Percentiles rank a stretch among this genome's conserved stretches.
These are phyloP conservation scores for Botrytis squamosa DNA, from an alignment of 2,329 filamentous ascomycete genomes.

Conservation along the genomic window DNA sequence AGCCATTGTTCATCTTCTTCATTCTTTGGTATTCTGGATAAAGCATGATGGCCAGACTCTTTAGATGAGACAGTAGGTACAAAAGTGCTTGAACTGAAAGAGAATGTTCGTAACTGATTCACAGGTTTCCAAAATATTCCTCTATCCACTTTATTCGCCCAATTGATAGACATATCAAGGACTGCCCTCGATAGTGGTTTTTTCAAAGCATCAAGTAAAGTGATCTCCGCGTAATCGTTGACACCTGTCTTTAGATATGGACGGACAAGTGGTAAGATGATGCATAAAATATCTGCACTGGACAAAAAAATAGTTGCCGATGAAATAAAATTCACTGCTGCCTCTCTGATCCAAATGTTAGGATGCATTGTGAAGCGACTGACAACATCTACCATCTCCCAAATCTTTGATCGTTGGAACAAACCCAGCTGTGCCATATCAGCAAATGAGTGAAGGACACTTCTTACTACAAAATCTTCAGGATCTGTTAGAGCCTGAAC, in stretches of 20 bases:
- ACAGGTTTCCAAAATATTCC: constrained; percentile 85
- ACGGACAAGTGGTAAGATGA: constrained; percentile 74
- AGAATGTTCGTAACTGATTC: constrained; percentile 68
- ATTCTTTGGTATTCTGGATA: constrained; percentile 69
- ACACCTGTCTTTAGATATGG: constrained; percentile 78
- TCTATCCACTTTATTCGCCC: constrained; percentile 78
- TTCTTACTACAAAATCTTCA: constrained; percentile 92
- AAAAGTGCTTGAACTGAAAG: constrained; percentile 57
- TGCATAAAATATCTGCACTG: constrained; percentile 77
- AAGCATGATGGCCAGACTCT: constrained; percentile 55
- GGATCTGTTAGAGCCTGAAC: constrained; percentile 89
- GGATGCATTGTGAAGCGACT: constrained; percentile 89
- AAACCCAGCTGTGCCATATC: constrained; percentile 86
- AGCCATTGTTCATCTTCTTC: constrained; percentile 96
- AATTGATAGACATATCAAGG: constrained; percentile 80
- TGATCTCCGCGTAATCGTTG: constrained; percentile 67
- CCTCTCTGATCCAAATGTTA: constrained; percentile 92
- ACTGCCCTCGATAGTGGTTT: constrained; percentile 75
- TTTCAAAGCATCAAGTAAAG: constrained; percentile 78
- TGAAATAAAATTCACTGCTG: constrained; percentile 79
- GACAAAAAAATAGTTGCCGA: constrained; percentile 74
- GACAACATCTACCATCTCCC: constrained; percentile 83
- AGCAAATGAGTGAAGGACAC: constrained; percentile 81
- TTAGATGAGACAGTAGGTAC: constrained; percentile 54
- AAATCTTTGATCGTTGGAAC: constrained; percentile 78